These are phyloP conservation scores for Xylaria intraflava DNA, from an alignment of 495 filamentous ascomycete genomes.

Conservation along the genomic window DNA sequence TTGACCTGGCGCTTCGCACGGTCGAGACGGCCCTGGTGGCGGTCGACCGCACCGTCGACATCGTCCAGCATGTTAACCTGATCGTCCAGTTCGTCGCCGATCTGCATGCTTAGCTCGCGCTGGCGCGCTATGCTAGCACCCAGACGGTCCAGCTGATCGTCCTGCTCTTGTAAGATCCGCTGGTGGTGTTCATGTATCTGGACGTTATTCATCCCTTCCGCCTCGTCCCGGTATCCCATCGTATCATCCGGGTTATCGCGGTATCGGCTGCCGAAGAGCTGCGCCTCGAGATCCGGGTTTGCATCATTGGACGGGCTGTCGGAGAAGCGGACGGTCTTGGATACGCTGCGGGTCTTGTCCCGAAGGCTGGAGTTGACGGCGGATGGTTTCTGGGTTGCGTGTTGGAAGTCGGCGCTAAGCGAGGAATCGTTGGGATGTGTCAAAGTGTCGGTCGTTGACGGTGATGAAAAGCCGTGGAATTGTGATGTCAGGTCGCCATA, in stretches of 20 bases:
- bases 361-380: conserved; percentile 24
- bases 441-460: conserved; percentile 43
- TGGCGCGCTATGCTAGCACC: conserved; percentile 85
- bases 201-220: conserved; percentile 56
- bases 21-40: conserved; percentile 69
- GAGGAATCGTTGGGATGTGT: conserved; percentile 61
- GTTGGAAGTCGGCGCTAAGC: conserved; percentile 59
- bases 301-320: conserved; percentile 48
- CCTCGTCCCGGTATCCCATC: conserved; percentile 51
- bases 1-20: conserved; percentile 65
- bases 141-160: conserved; percentile 83
- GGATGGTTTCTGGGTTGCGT: conserved; percentile 49
- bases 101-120: conserved; percentile 87
- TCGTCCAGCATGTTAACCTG: conserved; percentile 86
- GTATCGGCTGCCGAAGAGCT: conserved; percentile 59
- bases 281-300: conserved; percentile 42
- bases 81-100: conserved; percentile 89
- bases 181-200: conserved; percentile 84
- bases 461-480: conserved; percentile 53
- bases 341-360: conserved; percentile 19
- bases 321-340: conserved; percentile 88
- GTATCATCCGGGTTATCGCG: conserved; percentile 42
- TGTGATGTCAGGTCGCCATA: conserved; percentile 52
- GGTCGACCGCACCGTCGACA: conserved; percentile 72
- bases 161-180: conserved; percentile 74